Evolutionary conservation across 352 stramenopile species (phyloP), one percentile per base, ranked within the genome.

Genomic region (Pythium scleroteichum): DNA sequence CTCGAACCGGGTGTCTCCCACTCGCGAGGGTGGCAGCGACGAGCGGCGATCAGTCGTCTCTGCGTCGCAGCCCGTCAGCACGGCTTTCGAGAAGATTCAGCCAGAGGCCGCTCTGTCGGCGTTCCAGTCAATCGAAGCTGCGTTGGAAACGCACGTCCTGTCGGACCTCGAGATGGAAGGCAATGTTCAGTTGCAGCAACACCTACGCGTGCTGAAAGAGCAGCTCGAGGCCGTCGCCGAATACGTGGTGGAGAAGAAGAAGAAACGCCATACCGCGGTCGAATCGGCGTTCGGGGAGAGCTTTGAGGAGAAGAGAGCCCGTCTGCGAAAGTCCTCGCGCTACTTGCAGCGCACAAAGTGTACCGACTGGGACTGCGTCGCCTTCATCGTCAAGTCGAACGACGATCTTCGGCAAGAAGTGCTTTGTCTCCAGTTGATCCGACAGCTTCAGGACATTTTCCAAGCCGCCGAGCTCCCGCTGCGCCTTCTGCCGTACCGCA

Each of bases 301-400:
- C 54, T 92, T 92, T 62, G 80, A 94, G 62, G 78, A 90, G 55
- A 92, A 91, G 64, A 76, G 62, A 20, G 72, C 86, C 46, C 80
- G 85, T 0, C 73, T 94, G 24, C 80, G 82, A 10, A 67, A 75
- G 58, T 78, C 66, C 33, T 91, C 79, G 13, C 78, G 70, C 1
- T 63, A 85, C 33, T 29, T 83, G 22, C 55, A 65, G 24, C 24
- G 48, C 33, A 8, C 40, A 26, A 33, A 45, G 38, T 69, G 47
- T 8, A 47, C 72, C 13, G 67, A 73, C 40, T 94, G 85, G 85
- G 78, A 92, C 46, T 89, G 79, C 41, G 80, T 91, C 12, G 87
- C 88, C 27, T 94, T 99, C 45, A 99, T 99, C 73, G 93, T 99
- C 7, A 99, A 99, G 72, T 98, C 91, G 9, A 98, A 99, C 66